Base-by-base conservation (phyloP, 1,139 yeast species). In the Suhomyces bolitotheri region DNA sequence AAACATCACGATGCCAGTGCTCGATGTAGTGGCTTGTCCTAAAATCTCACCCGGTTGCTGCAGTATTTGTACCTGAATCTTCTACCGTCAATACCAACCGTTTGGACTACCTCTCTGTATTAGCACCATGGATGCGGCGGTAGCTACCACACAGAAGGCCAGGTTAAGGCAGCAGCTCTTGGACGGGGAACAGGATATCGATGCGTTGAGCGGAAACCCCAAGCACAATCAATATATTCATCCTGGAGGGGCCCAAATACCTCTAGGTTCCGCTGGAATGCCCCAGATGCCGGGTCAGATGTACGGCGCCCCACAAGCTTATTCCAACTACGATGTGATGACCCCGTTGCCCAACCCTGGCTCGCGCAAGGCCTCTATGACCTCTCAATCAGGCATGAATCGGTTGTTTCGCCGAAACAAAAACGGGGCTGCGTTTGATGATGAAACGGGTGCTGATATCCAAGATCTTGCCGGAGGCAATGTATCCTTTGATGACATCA, bases 401-500 rank as follows among this genome's bases (percentile, higher is more conserved):
- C 60, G 62, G 34, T 57, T 78, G 33, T 73, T 76, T 54, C 67
- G 73, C 37, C 57, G 75, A 31, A 67, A 67, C 27, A 63, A 58
- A 25, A 62, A 47, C 13, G 60, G 38, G 3, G 60, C 43, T 9
- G 59, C 56, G 17, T 72, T 69, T 38, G 83, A 78, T 38, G 85
- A 73, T 8, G 84, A 78, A 15, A 64, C 60, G 3, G 78, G 78
- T 6, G 67, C 72, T 8, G 71, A 73, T 34, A 71, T 73, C 27
- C 67, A 64, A 16, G 68, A 69, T 9, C 43, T 67, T 9, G 55
- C 71, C 7, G 57, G 59, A 19, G 66, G 71, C 2, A 61, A 65
- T 27, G 67, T 82, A 42, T 74, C 87, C 0, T 78, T 81, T 45
- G 78, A 77, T 44, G 90, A 83, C 49, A 65, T 84, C 9, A 62